Evolutionary conservation across 352 stramenopile species (phyloP).

Genomic region (Globisporangium okanoganense): DNA sequence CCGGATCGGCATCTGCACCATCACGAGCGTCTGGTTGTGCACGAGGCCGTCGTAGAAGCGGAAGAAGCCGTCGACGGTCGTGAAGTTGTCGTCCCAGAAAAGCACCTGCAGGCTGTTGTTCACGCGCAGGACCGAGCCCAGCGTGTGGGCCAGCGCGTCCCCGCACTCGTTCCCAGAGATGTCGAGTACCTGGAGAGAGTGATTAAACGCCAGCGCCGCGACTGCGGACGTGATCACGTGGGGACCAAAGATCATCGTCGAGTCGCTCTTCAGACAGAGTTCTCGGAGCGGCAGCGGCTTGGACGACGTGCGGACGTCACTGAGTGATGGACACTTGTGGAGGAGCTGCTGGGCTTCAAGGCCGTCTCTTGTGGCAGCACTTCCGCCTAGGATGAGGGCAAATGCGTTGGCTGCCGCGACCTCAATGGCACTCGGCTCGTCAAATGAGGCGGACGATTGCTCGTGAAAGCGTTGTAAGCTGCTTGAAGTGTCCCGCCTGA

Average conservation of each 20-base stretch:
- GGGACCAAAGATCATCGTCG: conserved; percentile 47
- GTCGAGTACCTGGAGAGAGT: conserved; percentile 58
- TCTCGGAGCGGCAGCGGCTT: conserved; percentile 46
- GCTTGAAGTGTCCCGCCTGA: conserved; percentile 25
- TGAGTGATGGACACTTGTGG: neutral
- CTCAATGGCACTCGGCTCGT: conserved; percentile 27
- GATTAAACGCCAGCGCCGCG: conserved; percentile 34
- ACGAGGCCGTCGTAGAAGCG: conserved; percentile 58
- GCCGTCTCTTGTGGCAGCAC: neutral
- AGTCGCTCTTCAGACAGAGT: conserved; percentile 49
- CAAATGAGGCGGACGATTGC: conserved; percentile 1
- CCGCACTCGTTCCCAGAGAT: conserved; percentile 73
- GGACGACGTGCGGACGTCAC: conserved; percentile 1
- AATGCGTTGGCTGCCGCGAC: conserved; percentile 38
- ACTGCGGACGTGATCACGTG: conserved; percentile 44
- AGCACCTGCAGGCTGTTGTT: conserved; percentile 62
- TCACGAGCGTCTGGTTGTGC: conserved; percentile 54
- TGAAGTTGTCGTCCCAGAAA: conserved; percentile 79
- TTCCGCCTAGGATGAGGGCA: conserved; percentile 32
- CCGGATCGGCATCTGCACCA: conserved; percentile 77
- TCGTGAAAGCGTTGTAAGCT: conserved; percentile 15
- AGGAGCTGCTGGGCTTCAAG: neutral
- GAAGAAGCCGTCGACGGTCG: conserved; percentile 63
- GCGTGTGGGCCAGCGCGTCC: conserved; percentile 42
- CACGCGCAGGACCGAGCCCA: conserved; percentile 41